Percentiles rank a stretch among this genome's conserved stretches.
Evolutionary conservation across 495 filamentous ascomycete genomes (phyloP).

Genomic region (Viridothelium virens): DNA sequence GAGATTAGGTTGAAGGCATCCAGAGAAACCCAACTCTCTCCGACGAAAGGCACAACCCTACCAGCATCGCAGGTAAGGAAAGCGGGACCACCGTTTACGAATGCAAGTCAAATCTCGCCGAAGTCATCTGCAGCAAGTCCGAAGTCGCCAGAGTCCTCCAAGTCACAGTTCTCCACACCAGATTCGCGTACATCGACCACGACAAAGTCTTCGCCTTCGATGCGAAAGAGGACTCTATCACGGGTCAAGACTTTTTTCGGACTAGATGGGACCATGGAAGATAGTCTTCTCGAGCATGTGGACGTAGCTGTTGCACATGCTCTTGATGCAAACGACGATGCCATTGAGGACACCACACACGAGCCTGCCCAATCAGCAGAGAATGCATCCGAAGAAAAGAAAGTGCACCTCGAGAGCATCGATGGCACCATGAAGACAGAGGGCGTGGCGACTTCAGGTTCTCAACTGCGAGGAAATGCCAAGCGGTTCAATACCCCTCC

Average conservation of each 20-base stretch:
- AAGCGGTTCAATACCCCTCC: slow-evolving; percentile 4
- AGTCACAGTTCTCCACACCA: neutral
- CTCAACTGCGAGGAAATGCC: neutral
- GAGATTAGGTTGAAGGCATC: neutral
- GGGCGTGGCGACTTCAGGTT: neutral
- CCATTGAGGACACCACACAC: too few species aligned
- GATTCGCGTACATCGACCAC: neutral
- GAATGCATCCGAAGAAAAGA: neutral
- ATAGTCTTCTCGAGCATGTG: too few species aligned
- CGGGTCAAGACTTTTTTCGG: too few species aligned
- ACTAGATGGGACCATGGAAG: too few species aligned
- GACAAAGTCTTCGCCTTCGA: neutral
- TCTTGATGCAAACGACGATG: too few species aligned
- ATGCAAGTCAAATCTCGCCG: neutral
- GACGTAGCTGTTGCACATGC: too few species aligned
- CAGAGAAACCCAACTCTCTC: neutral
- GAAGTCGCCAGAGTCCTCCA: neutral
- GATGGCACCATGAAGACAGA: neutral
- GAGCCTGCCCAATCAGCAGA: too few species aligned
- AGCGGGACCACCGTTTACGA: neutral
- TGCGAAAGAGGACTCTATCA: too few species aligned
- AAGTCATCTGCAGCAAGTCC: neutral
- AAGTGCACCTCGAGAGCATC: neutral
- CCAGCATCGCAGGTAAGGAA: neutral
- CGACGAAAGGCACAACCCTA: neutral